These are phyloP conservation scores for Aspergillus ellipticus DNA, from an alignment of 495 filamentous ascomycete species.

Conservation along the genomic window DNA sequence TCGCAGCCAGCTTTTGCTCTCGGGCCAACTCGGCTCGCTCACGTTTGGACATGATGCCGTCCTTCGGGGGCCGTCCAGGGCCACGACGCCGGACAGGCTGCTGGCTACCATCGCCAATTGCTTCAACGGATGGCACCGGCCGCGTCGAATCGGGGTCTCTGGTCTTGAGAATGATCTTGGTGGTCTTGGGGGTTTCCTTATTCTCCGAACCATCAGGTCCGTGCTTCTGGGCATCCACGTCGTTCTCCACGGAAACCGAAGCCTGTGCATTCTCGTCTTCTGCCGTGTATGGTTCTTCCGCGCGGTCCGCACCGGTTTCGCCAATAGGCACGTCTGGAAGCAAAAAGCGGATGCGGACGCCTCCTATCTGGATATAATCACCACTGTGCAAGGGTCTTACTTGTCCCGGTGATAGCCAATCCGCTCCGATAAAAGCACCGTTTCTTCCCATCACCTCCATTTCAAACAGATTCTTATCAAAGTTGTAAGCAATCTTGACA, in stretches of 20 bases:
- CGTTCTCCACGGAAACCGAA: constrained; percentile 31
- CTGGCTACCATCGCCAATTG: constrained; percentile 29
- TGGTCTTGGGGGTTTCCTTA: constrained; percentile 32
- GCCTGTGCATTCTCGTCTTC: constrained; percentile 42
- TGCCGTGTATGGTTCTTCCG: constrained; percentile 57
- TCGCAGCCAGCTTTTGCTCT: constrained; percentile 51
- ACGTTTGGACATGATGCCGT: constrained; percentile 89
- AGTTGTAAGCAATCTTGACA: constrained; percentile 78
- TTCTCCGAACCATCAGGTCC: constrained; percentile 31
- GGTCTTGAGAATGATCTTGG: constrained; percentile 38
- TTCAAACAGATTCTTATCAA: constrained; percentile 68
- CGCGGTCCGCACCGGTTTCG: constrained; percentile 62
- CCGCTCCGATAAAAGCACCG: constrained; percentile 78
- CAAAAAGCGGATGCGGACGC: constrained; percentile 67
- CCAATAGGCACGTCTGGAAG: constrained; percentile 69
- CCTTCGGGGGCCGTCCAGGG: constrained; percentile 84
- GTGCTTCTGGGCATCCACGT: constrained; percentile 33
- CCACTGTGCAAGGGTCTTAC: constrained; percentile 66
- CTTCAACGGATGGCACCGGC: constrained; percentile 33
- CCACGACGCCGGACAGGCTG: constrained; percentile 68
- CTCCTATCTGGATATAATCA: constrained; percentile 73
- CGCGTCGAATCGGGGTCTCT: constrained; percentile 30
- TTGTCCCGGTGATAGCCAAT: constrained; percentile 58
- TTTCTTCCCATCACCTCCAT: constrained; percentile 80
- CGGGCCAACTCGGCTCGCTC: constrained; percentile 66